Percentiles rank a stretch among this genome's conserved stretches.
Evolutionary conservation across 495 filamentous ascomycete species (phyloP).

Genomic region (Immersiella caudata): DNA sequence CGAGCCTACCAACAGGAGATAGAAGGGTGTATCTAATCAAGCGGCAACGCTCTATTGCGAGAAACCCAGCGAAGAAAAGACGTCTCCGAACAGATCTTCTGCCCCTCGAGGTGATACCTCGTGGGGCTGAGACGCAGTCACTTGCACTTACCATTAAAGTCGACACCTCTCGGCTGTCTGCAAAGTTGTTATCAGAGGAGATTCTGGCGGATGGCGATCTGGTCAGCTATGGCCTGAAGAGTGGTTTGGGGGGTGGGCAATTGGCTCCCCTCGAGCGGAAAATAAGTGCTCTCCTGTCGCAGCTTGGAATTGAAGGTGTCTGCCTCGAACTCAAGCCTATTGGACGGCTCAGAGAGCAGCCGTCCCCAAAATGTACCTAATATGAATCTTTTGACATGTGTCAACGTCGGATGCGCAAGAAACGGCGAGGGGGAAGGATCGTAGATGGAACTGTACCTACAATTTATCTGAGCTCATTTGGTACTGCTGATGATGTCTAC

Average conservation of each 20-base stretch:
- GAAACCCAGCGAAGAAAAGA: constrained; percentile 34
- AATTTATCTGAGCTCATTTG: too few species aligned
- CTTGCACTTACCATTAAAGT: constrained; percentile 30
- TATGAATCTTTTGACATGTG: neutral
- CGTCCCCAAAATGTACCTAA: neutral
- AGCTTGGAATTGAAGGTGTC: neutral
- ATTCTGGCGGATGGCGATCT: neutral
- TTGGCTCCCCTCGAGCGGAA: neutral
- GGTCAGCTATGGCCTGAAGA: neutral
- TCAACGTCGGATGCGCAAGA: neutral
- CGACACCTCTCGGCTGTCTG: constrained; percentile 9
- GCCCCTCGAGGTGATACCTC: constrained; percentile 47
- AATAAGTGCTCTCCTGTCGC: neutral
- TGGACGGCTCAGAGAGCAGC: neutral
- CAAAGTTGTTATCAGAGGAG: constrained; percentile 13
- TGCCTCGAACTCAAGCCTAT: neutral
- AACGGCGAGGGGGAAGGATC: neutral
- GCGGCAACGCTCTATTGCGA: constrained; percentile 40
- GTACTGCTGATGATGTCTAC: neutral
- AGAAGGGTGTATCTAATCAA: constrained; percentile 46
- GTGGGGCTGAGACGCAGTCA: constrained; percentile 31
- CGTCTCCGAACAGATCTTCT: constrained; percentile 48
- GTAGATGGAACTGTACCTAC: too few species aligned
- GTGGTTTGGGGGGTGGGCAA: neutral
- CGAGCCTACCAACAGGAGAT: constrained; percentile 37